phyloP scores from a whole-genome alignment of 2,329 filamentous ascomycete species.

The Botrytis byssoidea region DNA sequence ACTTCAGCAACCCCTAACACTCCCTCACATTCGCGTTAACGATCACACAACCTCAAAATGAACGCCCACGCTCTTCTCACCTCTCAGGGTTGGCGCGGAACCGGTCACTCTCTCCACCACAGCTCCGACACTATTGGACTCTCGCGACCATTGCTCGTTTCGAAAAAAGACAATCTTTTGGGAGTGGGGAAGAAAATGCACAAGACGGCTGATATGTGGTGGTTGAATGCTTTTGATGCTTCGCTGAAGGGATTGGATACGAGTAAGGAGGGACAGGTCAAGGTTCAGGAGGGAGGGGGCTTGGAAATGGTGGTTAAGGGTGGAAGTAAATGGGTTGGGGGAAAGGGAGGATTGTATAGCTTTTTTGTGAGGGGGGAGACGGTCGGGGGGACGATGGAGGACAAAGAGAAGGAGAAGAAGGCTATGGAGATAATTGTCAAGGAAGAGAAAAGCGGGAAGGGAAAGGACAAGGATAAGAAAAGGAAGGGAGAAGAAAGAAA shows the following conservation, averaged over 20 bases:
- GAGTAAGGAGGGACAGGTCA: conserved; percentile 53
- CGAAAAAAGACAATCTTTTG: conserved; percentile 75
- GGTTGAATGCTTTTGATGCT: conserved; percentile 91
- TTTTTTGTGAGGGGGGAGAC: conserved; percentile 82
- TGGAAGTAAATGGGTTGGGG: conserved; percentile 56
- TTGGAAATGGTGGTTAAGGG: conserved; percentile 57
- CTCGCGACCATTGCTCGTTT: conserved; percentile 76
- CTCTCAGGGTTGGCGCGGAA: conserved; percentile 85
- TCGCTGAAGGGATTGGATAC: conserved; percentile 78
- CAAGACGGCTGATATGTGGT: conserved; percentile 80
- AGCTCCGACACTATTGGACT: conserved; percentile 72
- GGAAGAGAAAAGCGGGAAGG: conserved; percentile 30
- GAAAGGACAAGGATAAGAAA: conserved; percentile 36
- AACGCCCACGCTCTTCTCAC: conserved; percentile 80
- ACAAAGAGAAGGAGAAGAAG: conserved; percentile 28
- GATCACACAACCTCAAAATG: conserved; percentile 53
- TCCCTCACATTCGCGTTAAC: neutral
- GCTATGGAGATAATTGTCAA: conserved; percentile 20
- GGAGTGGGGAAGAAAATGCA: conserved; percentile 78
- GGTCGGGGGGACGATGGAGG: conserved; percentile 66
- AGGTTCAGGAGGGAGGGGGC: conserved; percentile 55
- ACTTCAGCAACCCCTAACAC: neutral
- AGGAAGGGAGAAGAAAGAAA: conserved; percentile 32
- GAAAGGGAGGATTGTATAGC: conserved; percentile 62
- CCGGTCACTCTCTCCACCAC: conserved; percentile 82